These are phyloP conservation scores for Sarocladium kiliense DNA, from an alignment of 2,329 filamentous ascomycete species.

Conservation along the genomic window DNA sequence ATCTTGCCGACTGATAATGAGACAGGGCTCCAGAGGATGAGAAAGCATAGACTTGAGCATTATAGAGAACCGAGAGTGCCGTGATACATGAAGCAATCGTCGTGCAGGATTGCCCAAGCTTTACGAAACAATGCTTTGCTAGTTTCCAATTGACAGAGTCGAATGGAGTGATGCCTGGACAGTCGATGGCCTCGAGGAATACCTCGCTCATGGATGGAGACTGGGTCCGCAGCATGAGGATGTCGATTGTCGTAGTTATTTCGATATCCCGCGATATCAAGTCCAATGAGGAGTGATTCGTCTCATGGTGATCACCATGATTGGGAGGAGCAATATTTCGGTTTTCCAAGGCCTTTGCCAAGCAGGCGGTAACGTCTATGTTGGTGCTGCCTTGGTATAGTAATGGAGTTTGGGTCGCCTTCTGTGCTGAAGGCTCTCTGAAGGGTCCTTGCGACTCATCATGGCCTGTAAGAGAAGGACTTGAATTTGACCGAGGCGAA, in stretches of 20 bases:
- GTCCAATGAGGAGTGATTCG: not conserved
- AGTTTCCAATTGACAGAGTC: conserved; percentile 9
- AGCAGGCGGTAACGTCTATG: not conserved
- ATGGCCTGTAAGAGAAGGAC: not conserved
- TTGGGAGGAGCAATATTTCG: not conserved
- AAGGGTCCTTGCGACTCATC: not conserved
- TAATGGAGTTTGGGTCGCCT: not conserved
- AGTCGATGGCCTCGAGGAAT: conserved; percentile 11
- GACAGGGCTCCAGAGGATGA: conserved; percentile 10
- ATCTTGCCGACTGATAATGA: conserved; percentile 3
- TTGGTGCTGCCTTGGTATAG: not conserved
- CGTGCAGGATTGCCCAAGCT: not conserved
- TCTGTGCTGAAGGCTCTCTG: not conserved
- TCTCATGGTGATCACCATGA: not conserved
- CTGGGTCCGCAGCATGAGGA: not conserved
- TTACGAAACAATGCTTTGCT: conserved; percentile 2
- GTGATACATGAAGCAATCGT: not conserved
- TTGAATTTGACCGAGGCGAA: not conserved
- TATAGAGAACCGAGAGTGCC: conserved; percentile 3
- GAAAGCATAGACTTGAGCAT: conserved; percentile 8
- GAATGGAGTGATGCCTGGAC: conserved; percentile 9
- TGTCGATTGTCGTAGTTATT: conserved; percentile 2
- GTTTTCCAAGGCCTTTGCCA: not conserved
- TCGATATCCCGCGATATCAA: not conserved
- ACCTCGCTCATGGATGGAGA: conserved; percentile 3